Evolutionary conservation across 1,139 yeast species (phyloP).

Genomic region (Ashbya aceris): DNA sequence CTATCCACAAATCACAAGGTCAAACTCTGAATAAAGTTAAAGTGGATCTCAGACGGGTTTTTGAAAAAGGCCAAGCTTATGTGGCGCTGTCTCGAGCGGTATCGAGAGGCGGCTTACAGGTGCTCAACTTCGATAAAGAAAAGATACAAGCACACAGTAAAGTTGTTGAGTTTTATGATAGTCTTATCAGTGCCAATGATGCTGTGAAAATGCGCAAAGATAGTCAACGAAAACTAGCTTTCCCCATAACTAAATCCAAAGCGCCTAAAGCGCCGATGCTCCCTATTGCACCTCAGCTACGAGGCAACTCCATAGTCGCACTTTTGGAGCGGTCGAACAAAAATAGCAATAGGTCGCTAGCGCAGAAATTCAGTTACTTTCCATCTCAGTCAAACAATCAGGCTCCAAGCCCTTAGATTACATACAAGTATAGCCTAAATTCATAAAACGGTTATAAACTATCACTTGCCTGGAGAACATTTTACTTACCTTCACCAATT

Average conservation of each 20-base stretch:
- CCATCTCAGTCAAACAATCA: no score
- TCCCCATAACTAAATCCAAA: neutral
- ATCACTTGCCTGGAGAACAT: neutral
- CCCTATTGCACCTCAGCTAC: no score
- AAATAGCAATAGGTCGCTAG: no score
- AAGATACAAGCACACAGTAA: slow-evolving; percentile 54
- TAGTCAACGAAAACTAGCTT: neutral
- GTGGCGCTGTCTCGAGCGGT: slow-evolving; percentile 87
- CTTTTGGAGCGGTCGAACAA: no score
- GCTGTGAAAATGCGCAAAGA: slow-evolving; percentile 15
- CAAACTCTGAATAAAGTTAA: slow-evolving; percentile 78
- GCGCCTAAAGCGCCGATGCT: neutral
- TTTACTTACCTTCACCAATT: slow-evolving; percentile 1
- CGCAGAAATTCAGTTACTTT: no score
- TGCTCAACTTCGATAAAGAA: slow-evolving; percentile 51
- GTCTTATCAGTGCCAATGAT: slow-evolving; percentile 32
- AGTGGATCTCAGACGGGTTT: slow-evolving; percentile 67
- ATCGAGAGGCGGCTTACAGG: slow-evolving; percentile 68
- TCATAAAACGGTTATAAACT: neutral
- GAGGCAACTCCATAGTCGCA: no score
- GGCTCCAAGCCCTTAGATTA: neutral
- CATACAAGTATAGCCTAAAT: neutral
- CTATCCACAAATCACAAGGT: slow-evolving; percentile 95
- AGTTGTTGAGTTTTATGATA: slow-evolving; percentile 52
- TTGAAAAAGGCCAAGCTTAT: slow-evolving; percentile 93